phyloP scores from a whole-genome alignment of 768 basidiomycete species.

The Agrocybe praecox region DNA sequence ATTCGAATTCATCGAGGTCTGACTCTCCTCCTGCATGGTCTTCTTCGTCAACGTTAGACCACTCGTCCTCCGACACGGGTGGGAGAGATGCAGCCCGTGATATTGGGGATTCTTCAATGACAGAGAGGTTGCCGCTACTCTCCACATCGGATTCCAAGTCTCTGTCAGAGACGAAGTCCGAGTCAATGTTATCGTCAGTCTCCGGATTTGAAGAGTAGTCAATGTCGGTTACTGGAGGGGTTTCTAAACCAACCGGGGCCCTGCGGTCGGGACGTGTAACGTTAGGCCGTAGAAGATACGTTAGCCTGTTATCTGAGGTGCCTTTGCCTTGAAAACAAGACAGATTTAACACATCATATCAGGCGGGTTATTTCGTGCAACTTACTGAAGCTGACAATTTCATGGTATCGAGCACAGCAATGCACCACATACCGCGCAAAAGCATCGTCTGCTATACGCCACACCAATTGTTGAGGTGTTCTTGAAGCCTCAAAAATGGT shows the following conservation, averaged over 20 bases:
- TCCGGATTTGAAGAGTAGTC: conserved; percentile 54
- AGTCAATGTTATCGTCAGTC: conserved; percentile 49
- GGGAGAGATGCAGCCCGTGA: conserved; percentile 9
- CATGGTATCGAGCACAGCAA: conserved; percentile 80
- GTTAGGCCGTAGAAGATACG: conserved; percentile 82
- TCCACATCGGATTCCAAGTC: conserved; percentile 52
- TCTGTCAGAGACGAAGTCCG: conserved; percentile 53
- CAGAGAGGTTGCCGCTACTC: conserved; percentile 27
- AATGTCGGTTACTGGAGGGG: conserved; percentile 74
- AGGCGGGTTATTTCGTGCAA: not conserved
- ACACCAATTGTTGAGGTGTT: conserved; percentile 68
- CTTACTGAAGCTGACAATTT: conserved; percentile 82
- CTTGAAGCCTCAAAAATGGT: conserved; percentile 67
- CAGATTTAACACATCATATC: not conserved
- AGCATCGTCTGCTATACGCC: conserved; percentile 70
- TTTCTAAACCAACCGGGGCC: conserved; percentile 51
- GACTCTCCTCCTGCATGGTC: conserved; percentile 13
- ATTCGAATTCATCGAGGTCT: conserved; percentile 23
- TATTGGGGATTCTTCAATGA: conserved; percentile 26
- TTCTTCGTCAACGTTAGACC: conserved; percentile 22
- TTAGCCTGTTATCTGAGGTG: conserved; percentile 58
- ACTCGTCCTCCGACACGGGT: conserved; percentile 29
- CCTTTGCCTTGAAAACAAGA: conserved; percentile 53
- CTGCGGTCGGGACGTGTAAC: conserved; percentile 59
- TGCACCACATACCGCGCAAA: conserved; percentile 84